These are phyloP conservation scores for Coriolopsis trogii DNA, from an alignment of 1,284 basidiomycete genomes.

Conservation along the genomic window DNA sequence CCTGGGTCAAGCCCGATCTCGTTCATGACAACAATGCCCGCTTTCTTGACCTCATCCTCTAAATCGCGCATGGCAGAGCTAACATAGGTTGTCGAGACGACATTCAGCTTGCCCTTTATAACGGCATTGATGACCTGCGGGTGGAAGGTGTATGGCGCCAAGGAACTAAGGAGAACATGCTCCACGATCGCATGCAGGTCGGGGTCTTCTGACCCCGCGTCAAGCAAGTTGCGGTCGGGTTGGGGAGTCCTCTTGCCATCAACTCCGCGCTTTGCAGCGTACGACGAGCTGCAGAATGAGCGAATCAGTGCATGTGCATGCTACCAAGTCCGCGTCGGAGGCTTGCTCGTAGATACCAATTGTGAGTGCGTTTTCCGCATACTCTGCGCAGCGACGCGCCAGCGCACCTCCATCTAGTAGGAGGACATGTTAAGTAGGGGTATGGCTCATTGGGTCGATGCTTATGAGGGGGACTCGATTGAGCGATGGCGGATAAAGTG, in stretches of 20 bases:
- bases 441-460: no score
- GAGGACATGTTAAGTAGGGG: slow-evolving; percentile 75
- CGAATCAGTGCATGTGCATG: neutral
- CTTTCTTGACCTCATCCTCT: slow-evolving; percentile 82
- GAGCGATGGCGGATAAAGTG: no score
- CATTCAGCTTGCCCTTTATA: slow-evolving; percentile 92
- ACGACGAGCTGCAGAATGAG: slow-evolving; percentile 77
- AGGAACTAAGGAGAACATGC: slow-evolving; percentile 93
- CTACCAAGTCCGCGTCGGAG: neutral
- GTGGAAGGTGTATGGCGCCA: slow-evolving; percentile 96
- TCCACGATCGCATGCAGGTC: slow-evolving; percentile 63
- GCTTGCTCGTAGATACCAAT: slow-evolving; percentile 57
- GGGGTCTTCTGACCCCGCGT: slow-evolving; percentile 62
- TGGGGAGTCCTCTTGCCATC: slow-evolving; percentile 70
- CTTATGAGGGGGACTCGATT: no score
- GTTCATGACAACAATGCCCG: slow-evolving; percentile 96
- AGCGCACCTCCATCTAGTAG: slow-evolving; percentile 96
- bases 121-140: slow-evolving; percentile 94
- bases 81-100: slow-evolving; percentile 97
- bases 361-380: slow-evolving; percentile 86
- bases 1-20: slow-evolving; percentile 98
- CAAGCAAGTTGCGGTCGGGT: slow-evolving; percentile 78
- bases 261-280: slow-evolving; percentile 77
- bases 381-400: slow-evolving; percentile 93
- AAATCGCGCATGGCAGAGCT: slow-evolving; percentile 89